phyloP scores from a whole-genome alignment of 768 basidiomycete species.

The Suillus alpinus region DNA sequence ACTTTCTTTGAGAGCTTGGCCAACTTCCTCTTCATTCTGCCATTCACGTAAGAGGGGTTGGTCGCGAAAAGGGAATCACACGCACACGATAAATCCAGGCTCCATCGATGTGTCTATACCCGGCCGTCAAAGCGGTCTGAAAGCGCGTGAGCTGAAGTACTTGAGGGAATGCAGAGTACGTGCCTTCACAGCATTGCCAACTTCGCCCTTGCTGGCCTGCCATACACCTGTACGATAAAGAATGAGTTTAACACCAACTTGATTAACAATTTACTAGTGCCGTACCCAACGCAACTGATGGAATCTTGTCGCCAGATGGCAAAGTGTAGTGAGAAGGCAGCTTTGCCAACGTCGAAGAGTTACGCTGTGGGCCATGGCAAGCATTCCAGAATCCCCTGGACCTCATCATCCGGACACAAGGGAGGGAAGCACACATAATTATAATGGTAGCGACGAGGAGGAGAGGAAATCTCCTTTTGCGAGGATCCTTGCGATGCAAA shows the following conservation, averaged over 20 bases:
- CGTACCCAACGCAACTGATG: slow-evolving; percentile 62
- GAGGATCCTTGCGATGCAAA: neutral
- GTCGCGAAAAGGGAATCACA: neutral
- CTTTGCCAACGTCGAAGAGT: slow-evolving; percentile 17
- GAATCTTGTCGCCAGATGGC: slow-evolving; percentile 67
- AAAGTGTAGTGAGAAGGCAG: slow-evolving; percentile 52
- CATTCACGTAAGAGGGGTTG: neutral
- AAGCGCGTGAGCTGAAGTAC: neutral
- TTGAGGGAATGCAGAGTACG: neutral
- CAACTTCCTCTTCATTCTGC: slow-evolving; percentile 71
- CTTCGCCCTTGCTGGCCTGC: slow-evolving; percentile 55
- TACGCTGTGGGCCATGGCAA: slow-evolving; percentile 20
- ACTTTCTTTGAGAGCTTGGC: slow-evolving; percentile 57
- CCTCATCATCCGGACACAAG: slow-evolving; percentile 17
- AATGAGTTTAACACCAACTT: slow-evolving; percentile 7
- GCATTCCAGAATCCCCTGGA: slow-evolving; percentile 18
- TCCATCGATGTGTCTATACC: slow-evolving; percentile 72
- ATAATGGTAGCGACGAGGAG: slow-evolving; percentile 15
- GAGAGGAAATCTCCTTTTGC: slow-evolving; percentile 24
- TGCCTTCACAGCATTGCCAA: slow-evolving; percentile 67
- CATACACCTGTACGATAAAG: slow-evolving; percentile 48
- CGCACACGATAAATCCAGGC: slow-evolving; percentile 68
- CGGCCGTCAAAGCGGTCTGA: slow-evolving; percentile 55
- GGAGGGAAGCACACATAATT: slow-evolving; percentile 22
- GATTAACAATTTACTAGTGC: neutral